Evolutionary conservation across 345 rosid genomes (phyloP), one percentile per base, ranked within the genome.

Genomic region (Turnera subulata): DNA sequence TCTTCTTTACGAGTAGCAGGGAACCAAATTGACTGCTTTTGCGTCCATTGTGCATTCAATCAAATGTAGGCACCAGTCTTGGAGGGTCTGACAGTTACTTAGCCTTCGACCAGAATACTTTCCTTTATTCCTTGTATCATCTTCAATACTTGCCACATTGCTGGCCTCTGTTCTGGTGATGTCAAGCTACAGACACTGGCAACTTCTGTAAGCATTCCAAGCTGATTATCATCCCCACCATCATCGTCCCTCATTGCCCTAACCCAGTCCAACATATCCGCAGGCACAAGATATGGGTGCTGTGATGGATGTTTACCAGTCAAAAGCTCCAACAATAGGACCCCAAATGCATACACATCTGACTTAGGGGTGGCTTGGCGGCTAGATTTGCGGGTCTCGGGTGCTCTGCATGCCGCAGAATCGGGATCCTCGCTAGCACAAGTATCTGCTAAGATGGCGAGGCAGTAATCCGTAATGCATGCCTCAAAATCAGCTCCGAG

Each of bases 401-500:
- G 99, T 22, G 96, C 91, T 70, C 70, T 86, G 50, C 82, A 83
- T 11, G 84, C 78, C 6, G 79, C 63, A 38, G 81, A 76, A 61
- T 86, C 86, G 22, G 87, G 84, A 73, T 85, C 96, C 66, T 85
- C 91, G 2, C 54, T 33, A 24, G 75, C 72, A 53, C 80, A 68
- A 21, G 82, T 62, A 45, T 84, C 88, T 14, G 94, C 85, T 24
- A 93, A 82, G 58, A 76, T 49, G 2, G 85, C 81, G 17, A 89
- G 84, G 57, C 96, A 78, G 66, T 85, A 85, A 68, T 93, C 99
- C 1, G 99, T 83, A 54, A 87, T 83, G 67, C 92, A 76, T 19
- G 97, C 97, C 76, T 93, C 99, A 33, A 93, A 93, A 60, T 93
- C 99, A 18, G 77, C 74, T 46, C 97, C 97, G 1, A 93, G 91